Evolutionary conservation across 768 basidiomycete species (phyloP), one percentile per base, ranked within the genome.

Genomic region (Boletus tylopilopsis): DNA sequence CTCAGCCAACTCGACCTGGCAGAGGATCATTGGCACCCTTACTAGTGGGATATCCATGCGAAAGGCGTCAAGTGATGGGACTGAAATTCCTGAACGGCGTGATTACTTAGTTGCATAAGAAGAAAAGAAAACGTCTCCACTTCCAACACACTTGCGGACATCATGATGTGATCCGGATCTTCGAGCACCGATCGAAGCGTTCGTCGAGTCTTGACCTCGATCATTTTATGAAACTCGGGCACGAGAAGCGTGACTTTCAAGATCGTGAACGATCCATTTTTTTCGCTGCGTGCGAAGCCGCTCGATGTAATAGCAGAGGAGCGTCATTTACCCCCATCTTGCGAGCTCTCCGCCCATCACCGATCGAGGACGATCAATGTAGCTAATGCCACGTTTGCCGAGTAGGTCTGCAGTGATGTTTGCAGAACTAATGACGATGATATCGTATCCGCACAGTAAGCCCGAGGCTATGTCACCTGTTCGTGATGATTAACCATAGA

Each of bases 381-480:
- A 79, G 11, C 70, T 73, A 23, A 54, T 54, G 23, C 73, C 64
- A 29, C 73, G 66, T 50, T 71, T 77, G 50, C 78, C 75, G 8
- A 79, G 67, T 3, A 79, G 66, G 18, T 78, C 76, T 15, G 59
- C 55, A 15, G 72, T 67, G 6, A 68, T 71, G 34, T 66, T 58
- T 10, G 69, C 66, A n/a, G 76, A 71, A 49, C 75, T 75, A 3
- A 79, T 12, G 29, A 30, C 11, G 29, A 30, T 12, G 29, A 30
- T 13, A 30, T 30, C 13, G 12, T 30, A 30, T 30, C 29, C 29
- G 2, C 10, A 30, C 13, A 30, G 13, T 54, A 30, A 78, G 49
- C 13, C 33, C 8, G 33, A 34, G 10, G 33, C 33, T 6, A 34
- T 8, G 33, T 34, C 33, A n/a, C 33, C 33, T 34, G 13, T n/a